Base-by-base conservation (phyloP, 768 basidiomycete genomes). In the Tephrocybe rancida region DNA sequence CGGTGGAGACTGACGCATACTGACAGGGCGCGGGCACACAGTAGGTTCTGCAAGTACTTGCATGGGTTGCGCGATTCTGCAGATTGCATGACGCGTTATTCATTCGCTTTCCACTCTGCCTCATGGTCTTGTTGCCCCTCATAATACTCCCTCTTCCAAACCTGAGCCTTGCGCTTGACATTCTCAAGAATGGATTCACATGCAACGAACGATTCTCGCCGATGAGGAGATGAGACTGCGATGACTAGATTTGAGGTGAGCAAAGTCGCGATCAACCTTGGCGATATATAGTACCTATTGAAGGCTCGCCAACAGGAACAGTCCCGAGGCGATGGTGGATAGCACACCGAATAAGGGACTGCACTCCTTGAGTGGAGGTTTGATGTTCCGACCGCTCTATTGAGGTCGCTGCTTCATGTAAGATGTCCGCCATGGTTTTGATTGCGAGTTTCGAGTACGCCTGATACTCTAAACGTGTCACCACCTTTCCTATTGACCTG, bases 61-160 rank as follows among this genome's bases (percentile, higher is more conserved):
- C n/a, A 39, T 16, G 19, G 8, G 7, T 8, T 16, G 13, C n/a
- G n/a, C n/a, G n/a, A n/a, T n/a, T n/a, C n/a, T n/a, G n/a, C n/a
- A n/a, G 16, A 37, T 14, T 26, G 13, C 18, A 14, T 18, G 37
- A 44, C 34, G 24, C 18, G 9, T 10, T 32, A 77, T 50, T 68
- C 61, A 66, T 90, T 90, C 55, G 76, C 77, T 68, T 90, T 90
- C 88, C 88, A 90, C 63, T 82, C 78, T 9, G 87, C 87, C 45
- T 73, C 75, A 27, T 74, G 79, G 41, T 87, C 85, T 45, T 68
- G 67, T 59, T 84, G 81, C 6, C 84, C 88, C 63, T 87, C 87
- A 61, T 95, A 95, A 63, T 82, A 90, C 65, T 95, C 94, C 61
- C 89, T 73, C 74, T 96, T 95, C 94, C 94, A 96, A 58, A 95